Evolutionary conservation across 2,329 filamentous ascomycete genomes (phyloP).

Genomic region (Paecilomyces niveus): DNA sequence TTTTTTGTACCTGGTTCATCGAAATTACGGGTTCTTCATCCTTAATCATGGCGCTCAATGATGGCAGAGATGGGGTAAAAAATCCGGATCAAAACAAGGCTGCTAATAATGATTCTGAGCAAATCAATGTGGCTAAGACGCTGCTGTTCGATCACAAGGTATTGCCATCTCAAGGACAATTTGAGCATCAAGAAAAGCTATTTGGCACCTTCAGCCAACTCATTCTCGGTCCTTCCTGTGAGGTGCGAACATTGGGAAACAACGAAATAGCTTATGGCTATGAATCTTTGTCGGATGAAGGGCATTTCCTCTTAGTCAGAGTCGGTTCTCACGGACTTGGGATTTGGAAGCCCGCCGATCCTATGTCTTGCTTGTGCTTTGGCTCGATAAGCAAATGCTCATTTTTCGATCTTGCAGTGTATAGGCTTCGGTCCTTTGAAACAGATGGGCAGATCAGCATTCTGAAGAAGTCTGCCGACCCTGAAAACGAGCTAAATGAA

Average conservation of each 20-base stretch:
- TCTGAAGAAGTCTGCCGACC: constrained; percentile 45
- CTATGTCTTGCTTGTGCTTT: constrained; percentile 61
- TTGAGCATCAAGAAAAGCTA: background rate
- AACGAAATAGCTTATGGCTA: background rate
- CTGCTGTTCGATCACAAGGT: background rate
- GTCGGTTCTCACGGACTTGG: constrained; percentile 62
- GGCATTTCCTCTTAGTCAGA: constrained; percentile 41
- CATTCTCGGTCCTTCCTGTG: background rate
- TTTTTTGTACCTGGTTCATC: too few relatives aligned
- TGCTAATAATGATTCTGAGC: background rate
- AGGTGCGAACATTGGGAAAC: background rate
- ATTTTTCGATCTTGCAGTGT: constrained; percentile 54
- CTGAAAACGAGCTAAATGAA: constrained; percentile 48
- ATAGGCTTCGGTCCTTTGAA: constrained; percentile 45
- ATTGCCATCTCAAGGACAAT: background rate
- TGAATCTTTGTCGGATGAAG: background rate
- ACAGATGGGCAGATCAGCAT: constrained; percentile 40
- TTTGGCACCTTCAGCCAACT: background rate
- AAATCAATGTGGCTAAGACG: background rate
- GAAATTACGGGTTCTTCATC: background rate
- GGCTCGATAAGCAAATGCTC: constrained; percentile 54
- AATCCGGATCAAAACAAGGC: background rate
- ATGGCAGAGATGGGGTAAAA: background rate
- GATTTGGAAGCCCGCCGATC: constrained; percentile 54
- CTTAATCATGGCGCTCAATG: background rate